These are phyloP conservation scores for Capsicum rhomboideum DNA, from an alignment of 257 asterid species.

Conservation along the genomic window DNA sequence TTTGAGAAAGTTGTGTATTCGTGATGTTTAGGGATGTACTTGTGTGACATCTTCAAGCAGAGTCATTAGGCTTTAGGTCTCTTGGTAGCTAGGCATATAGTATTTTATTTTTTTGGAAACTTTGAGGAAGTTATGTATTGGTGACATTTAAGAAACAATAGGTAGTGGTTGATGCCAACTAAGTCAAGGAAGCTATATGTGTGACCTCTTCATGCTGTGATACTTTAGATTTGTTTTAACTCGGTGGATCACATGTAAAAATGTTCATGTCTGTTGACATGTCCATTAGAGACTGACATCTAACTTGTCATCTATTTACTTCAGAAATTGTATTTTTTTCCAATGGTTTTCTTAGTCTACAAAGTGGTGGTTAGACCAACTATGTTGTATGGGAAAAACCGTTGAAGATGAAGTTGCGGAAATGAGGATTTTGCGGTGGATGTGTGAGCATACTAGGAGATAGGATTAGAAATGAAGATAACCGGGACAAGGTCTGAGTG, in stretches of 20 bases:
- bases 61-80: background rate
- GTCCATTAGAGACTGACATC: background rate
- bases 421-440: background rate
- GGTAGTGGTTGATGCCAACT: background rate
- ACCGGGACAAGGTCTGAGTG: background rate
- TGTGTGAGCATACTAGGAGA: background rate
- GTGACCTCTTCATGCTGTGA: background rate
- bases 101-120: background rate
- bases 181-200: background rate
- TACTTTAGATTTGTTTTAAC: background rate
- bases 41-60: background rate
- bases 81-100: background rate
- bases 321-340: background rate
- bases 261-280: background rate
- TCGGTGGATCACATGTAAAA: background rate
- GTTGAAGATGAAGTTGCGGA: background rate
- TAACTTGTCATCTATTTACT: background rate
- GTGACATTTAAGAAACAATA: background rate
- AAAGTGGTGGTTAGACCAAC: background rate
- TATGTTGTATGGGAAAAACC: background rate
- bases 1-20: background rate
- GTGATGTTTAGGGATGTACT: background rate
- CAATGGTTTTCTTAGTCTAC: background rate
- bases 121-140: background rate
- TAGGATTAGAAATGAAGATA: background rate